These are phyloP conservation scores for Nidula niveotomentosa DNA, from an alignment of 1,284 basidiomycete genomes.

Conservation along the genomic window DNA sequence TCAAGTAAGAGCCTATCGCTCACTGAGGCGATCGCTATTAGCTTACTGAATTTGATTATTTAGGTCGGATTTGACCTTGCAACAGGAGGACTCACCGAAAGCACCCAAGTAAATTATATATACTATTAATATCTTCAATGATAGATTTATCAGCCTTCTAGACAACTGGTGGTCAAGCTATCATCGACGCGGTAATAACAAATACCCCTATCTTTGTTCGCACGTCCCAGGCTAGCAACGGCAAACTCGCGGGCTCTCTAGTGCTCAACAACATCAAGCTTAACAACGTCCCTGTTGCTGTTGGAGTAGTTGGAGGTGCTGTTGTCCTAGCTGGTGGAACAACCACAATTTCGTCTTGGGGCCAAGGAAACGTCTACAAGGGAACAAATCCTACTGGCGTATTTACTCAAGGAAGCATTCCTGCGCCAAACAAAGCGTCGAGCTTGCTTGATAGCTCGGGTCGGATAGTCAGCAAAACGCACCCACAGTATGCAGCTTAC, in stretches of 20 bases:
- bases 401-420: conserved; percentile 52
- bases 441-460: conserved; percentile 55
- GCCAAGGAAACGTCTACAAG: conserved; percentile 66
- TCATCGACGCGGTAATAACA: conserved; percentile 59
- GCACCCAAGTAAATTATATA: conserved; percentile 8
- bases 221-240: conserved; percentile 33
- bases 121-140: too few species aligned
- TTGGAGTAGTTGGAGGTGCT: conserved; percentile 48
- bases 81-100: conserved; percentile 36
- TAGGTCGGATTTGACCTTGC: conserved; percentile 45
- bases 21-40: too few species aligned
- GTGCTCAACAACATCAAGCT: conserved; percentile 59
- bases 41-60: not conserved
- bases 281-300: conserved; percentile 52
- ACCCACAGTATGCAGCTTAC: conserved; percentile 72
- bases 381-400: conserved; percentile 39
- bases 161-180: conserved; percentile 53
- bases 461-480: conserved; percentile 61
- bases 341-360: conserved; percentile 65
- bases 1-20: conserved; percentile 22
- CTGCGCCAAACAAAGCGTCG: conserved; percentile 49
- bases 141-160: conserved; percentile 7
- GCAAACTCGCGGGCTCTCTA: conserved; percentile 42
- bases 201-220: conserved; percentile 49
- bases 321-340: conserved; percentile 53